These are phyloP conservation scores for Cladosporium sp. DNA, from an alignment of 2,329 filamentous ascomycete genomes.

Conservation along the genomic window DNA sequence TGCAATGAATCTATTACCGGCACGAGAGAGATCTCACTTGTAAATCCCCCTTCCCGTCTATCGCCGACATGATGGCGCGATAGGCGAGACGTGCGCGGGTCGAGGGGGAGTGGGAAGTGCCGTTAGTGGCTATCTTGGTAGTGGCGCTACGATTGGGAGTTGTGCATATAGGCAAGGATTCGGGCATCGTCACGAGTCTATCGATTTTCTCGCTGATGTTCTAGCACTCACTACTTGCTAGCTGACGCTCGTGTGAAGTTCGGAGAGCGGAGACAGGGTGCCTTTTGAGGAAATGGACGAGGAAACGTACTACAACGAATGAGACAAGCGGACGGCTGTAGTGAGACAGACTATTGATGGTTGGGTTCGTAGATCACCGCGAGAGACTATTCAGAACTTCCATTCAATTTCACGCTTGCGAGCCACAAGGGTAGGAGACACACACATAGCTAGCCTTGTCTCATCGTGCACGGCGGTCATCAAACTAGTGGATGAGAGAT, in stretches of 20 bases:
- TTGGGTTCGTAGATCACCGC: background rate
- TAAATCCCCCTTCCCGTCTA: no score
- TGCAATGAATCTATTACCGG: no score
- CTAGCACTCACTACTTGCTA: no score
- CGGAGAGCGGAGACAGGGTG: no score
- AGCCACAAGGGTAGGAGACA: background rate
- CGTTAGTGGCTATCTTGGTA: background rate
- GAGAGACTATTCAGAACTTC: background rate
- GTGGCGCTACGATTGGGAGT: background rate
- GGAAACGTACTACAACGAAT: background rate
- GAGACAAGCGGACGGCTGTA: background rate
- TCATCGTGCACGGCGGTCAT: constrained; percentile 11
- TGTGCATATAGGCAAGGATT: background rate
- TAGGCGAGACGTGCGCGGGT: background rate
- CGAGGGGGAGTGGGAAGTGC: background rate
- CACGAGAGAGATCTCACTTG: background rate
- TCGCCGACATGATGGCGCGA: background rate
- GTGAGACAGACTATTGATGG: background rate
- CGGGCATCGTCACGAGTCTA: background rate
- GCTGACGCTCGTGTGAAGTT: no score
- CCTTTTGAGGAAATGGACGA: background rate
- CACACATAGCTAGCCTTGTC: constrained; percentile 8
- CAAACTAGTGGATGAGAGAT: constrained; percentile 9
- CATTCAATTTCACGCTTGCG: background rate
- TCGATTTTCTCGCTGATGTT: background rate